These are phyloP conservation scores for Hippophae gyantsensis DNA, from an alignment of 306 rosid genomes.

Conservation along the genomic window DNA sequence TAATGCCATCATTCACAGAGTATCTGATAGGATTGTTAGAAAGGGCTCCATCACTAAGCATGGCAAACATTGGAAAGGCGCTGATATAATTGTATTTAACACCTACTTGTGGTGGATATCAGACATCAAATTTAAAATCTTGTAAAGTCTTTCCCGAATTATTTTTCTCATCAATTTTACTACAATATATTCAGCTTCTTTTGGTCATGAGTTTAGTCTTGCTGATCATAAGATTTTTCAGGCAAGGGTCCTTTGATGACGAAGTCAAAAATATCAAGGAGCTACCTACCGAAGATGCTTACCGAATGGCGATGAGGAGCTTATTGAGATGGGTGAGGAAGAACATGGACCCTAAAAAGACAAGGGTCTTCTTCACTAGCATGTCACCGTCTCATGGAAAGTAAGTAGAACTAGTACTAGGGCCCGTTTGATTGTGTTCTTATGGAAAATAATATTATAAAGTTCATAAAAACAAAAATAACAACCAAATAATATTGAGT, in stretches of 20 bases:
- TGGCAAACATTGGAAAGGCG: conserved; percentile 79
- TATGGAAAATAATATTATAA: too few species aligned
- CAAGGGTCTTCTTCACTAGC: conserved; percentile 97
- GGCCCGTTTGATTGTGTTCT: background rate
- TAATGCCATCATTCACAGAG: conserved; percentile 62
- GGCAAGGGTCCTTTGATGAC: conserved; percentile 79
- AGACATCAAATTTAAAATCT: conserved; percentile 66
- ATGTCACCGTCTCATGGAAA: conserved; percentile 94
- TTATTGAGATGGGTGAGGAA: conserved; percentile 82
- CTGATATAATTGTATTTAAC: conserved; percentile 71
- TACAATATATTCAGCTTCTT: background rate
- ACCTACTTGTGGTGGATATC: conserved; percentile 99
- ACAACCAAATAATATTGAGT: too few species aligned
- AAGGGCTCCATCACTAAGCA: conserved; percentile 86
- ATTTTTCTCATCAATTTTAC: background rate
- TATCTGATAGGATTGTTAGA: conserved; percentile 70
- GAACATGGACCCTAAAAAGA: conserved; percentile 74
- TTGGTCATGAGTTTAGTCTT: background rate
- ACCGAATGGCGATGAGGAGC: conserved; percentile 90
- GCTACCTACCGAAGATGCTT: conserved; percentile 71
- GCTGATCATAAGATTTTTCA: conserved; percentile 15
- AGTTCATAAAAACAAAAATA: too few species aligned
- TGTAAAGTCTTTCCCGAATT: conserved; percentile 30
- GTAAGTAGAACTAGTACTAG: conserved; percentile 22
- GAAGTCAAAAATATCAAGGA: conserved; percentile 62